Evolutionary conservation across 345 rosid species (phyloP).

Genomic region (Brassica juncea): DNA sequence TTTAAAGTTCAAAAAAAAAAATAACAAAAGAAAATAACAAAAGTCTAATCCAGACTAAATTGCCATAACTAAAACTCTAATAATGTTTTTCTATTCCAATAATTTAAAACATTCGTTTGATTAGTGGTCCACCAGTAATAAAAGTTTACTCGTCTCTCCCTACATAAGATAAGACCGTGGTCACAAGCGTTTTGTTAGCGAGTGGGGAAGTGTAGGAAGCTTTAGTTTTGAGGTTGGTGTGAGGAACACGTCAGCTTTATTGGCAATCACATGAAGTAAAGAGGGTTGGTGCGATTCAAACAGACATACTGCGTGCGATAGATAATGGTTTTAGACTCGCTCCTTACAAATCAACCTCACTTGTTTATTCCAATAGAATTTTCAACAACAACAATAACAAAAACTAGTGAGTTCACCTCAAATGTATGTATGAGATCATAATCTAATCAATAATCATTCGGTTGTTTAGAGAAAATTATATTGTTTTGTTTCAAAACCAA

Average conservation of each 20-base stretch:
- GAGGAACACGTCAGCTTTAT: background rate
- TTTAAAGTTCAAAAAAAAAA: too few species aligned
- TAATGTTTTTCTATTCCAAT: background rate
- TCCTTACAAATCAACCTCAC: background rate
- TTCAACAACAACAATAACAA: background rate
- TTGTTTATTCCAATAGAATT: background rate
- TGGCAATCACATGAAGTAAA: background rate
- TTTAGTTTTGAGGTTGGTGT: constrained; percentile 38
- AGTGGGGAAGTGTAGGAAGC: constrained; percentile 29
- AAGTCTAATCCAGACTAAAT: background rate
- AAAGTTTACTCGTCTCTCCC: background rate
- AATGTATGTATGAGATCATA: background rate
- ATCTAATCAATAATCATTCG: background rate
- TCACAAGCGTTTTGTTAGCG: constrained; percentile 23
- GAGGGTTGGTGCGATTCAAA: constrained; percentile 15
- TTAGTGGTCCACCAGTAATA: background rate
- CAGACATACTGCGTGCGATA: background rate
- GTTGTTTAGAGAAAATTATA: background rate
- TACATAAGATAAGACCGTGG: background rate
- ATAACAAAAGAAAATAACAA: background rate
- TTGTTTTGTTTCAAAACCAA: background rate
- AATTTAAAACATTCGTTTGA: background rate
- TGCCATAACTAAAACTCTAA: background rate
- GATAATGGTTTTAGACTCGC: background rate
- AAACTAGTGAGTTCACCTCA: background rate